These are phyloP conservation scores for Sugiyamaella sp. DNA, from an alignment of 1,139 yeast species.

Conservation along the genomic window DNA sequence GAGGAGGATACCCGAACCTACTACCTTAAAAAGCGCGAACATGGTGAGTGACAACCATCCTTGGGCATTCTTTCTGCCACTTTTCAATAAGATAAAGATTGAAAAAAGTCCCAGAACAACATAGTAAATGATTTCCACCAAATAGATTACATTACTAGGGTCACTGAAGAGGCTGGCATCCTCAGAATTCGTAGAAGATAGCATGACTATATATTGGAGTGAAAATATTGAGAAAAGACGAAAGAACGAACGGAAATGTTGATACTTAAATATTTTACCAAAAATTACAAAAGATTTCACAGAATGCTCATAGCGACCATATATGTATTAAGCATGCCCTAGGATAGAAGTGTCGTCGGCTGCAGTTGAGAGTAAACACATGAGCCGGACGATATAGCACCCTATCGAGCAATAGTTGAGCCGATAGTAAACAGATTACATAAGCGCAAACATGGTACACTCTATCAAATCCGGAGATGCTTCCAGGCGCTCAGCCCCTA, in stretches of 20 bases:
- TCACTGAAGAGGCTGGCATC: constrained; percentile 10
- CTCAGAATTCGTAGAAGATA: too few relatives aligned
- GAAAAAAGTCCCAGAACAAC: constrained; percentile 1
- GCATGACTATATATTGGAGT: too few relatives aligned
- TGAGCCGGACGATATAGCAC: constrained; percentile 9
- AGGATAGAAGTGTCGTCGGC: too few relatives aligned
- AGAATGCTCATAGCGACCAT: too few relatives aligned
- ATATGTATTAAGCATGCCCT: too few relatives aligned
- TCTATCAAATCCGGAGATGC: too few relatives aligned
- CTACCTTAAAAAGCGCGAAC: constrained; percentile 19
- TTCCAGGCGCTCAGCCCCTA: too few relatives aligned
- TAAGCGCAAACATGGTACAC: neutral
- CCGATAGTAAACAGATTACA: constrained; percentile 3
- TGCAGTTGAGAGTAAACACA: too few relatives aligned
- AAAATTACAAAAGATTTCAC: too few relatives aligned
- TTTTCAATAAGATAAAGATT: constrained; percentile 4
- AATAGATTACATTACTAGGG: constrained; percentile 16
- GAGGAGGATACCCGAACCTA: constrained; percentile 20
- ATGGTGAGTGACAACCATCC: constrained; percentile 21
- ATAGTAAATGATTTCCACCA: constrained; percentile 19
- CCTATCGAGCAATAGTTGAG: neutral
- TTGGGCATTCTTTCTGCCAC: constrained; percentile 13
- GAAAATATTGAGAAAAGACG: too few relatives aligned
- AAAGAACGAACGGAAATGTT: too few relatives aligned
- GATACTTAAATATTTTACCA: too few relatives aligned